Conservation (phyloP, 768 basidiomycete genomes). For the Mycena sanguinolenta region DNA sequence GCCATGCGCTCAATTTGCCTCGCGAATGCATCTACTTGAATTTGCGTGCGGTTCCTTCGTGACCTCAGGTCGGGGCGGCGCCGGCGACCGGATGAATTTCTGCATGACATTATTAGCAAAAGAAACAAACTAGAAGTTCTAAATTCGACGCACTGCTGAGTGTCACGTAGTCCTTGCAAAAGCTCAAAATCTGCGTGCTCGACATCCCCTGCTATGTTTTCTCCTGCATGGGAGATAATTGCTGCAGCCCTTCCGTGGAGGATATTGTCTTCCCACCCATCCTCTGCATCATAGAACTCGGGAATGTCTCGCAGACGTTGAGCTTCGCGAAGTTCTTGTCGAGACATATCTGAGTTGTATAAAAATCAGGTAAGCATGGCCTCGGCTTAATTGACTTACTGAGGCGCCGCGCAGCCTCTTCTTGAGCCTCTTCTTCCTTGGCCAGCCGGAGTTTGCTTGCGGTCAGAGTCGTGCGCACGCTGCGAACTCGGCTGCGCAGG, state of each 20-base stretch:
- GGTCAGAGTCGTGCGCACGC: neutral
- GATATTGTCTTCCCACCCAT: neutral
- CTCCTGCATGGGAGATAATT: constrained; percentile 8
- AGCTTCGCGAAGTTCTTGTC: neutral
- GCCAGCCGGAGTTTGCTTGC: neutral
- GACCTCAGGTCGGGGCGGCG: neutral
- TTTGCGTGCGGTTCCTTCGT: neutral
- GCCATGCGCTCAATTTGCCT: neutral
- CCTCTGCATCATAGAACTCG: neutral
- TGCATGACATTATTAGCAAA: too few species aligned
- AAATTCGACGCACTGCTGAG: neutral
- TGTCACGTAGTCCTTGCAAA: neutral
- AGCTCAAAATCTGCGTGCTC: neutral
- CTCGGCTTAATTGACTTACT: neutral
- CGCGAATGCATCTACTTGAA: neutral
- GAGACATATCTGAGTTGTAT: neutral
- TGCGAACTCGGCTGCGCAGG: neutral
- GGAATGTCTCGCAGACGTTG: neutral
- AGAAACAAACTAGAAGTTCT: too few species aligned
- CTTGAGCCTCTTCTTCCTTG: neutral
- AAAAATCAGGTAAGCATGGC: too few species aligned
- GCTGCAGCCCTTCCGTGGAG: neutral
- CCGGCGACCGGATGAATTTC: neutral
- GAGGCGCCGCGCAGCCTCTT: neutral
- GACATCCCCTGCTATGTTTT: neutral